Conservation (phyloP, 129 eudicot genomes). For the Flaveria sonorensis region DNA sequence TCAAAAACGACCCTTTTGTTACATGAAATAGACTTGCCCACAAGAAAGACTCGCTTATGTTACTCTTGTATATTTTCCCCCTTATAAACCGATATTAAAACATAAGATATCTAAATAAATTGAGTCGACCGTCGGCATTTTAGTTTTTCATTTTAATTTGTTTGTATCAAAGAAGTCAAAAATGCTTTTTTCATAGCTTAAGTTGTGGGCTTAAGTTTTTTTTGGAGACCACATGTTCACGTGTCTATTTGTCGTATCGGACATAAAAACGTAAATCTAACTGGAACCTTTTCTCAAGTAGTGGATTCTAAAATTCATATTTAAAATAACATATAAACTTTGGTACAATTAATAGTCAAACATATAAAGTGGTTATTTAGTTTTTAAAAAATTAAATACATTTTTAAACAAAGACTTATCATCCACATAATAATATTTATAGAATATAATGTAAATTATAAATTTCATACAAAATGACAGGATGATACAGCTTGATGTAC, state of each 20-base stretch:
- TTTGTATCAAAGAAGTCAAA: not conserved
- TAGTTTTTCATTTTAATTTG: not conserved
- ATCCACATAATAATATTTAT: not conserved
- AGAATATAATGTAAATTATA: not conserved
- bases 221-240: slow-evolving; percentile 10
- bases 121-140: too few species aligned
- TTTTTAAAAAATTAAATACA: too few species aligned
- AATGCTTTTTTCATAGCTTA: not conserved
- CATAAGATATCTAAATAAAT: too few species aligned
- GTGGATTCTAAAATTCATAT: not conserved
- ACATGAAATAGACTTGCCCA: too few species aligned
- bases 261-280: not conserved
- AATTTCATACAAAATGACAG: not conserved
- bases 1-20: too few species aligned
- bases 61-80: too few species aligned
- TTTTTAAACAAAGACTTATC: too few species aligned
- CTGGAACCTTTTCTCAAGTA: not conserved
- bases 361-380: too few species aligned
- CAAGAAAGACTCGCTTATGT: too few species aligned
- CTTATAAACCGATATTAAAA: too few species aligned
- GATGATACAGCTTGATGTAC: not conserved
- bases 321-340: too few species aligned
- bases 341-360: too few species aligned
- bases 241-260: not conserved
- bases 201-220: not conserved